These are phyloP conservation scores for Syzygium jambos DNA, from an alignment of 345 rosid species.

Conservation along the genomic window DNA sequence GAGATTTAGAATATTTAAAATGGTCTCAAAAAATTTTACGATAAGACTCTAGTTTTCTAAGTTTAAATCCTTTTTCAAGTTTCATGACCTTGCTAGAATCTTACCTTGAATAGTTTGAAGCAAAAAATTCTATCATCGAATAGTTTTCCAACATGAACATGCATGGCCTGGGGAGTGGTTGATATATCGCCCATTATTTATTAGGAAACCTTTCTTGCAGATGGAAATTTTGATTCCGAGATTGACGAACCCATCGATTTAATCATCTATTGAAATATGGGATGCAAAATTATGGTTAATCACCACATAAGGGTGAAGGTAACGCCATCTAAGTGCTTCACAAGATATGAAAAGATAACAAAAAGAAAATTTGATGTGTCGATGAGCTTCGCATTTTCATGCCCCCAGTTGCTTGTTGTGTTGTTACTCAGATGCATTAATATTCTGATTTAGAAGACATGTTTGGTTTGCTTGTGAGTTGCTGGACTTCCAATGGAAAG, in stretches of 20 bases:
- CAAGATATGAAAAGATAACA: no score
- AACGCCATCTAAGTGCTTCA: not conserved
- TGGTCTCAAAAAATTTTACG: no score
- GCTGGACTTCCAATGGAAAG: not conserved
- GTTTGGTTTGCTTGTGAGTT: not conserved
- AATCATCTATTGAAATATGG: not conserved
- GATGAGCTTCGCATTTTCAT: no score
- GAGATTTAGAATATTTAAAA: no score
- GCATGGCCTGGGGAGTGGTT: not conserved
- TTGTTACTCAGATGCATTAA: no score
- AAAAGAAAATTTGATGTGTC: no score
- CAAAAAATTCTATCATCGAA: not conserved
- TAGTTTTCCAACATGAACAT: not conserved
- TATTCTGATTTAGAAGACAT: no score
- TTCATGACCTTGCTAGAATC: not conserved
- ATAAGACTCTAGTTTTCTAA: not conserved
- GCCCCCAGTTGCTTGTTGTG: no score
- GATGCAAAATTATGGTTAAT: not conserved
- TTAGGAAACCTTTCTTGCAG: not conserved
- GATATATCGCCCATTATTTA: not conserved
- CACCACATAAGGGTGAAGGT: not conserved
- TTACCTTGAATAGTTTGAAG: not conserved
- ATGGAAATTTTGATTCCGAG: not conserved
- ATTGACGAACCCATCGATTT: not conserved
- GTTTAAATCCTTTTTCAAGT: not conserved